Evolutionary conservation across 768 basidiomycete genomes (phyloP).

Genomic region (Naganishia vishniacii): DNA sequence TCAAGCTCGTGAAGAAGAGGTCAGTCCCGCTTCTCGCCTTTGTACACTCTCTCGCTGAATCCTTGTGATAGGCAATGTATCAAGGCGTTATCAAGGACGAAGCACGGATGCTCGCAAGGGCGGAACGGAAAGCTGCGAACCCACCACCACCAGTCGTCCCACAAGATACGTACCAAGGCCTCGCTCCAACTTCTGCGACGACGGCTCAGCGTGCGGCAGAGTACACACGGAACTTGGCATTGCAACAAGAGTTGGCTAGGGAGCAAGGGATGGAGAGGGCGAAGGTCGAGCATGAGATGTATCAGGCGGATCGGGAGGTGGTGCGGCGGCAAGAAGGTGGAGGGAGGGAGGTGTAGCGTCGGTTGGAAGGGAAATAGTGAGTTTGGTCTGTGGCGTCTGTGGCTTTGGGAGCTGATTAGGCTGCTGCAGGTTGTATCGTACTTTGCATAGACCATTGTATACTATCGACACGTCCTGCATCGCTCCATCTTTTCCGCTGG

Average conservation of each 20-base stretch:
- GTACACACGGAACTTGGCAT: slow-evolving; percentile 38
- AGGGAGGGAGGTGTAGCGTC: too few species aligned
- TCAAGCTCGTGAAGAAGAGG: slow-evolving; percentile 76
- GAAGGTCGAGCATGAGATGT: slow-evolving; percentile 3
- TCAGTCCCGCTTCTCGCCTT: slow-evolving; percentile 43
- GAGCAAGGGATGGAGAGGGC: slow-evolving; percentile 34
- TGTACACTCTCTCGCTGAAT: background rate
- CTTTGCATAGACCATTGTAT: background rate
- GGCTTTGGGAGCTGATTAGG: background rate
- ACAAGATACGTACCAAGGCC: slow-evolving; percentile 33
- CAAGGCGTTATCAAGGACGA: slow-evolving; percentile 84
- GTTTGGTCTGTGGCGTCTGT: background rate
- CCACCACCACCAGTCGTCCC: slow-evolving; percentile 32
- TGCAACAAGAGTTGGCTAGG: slow-evolving; percentile 34
- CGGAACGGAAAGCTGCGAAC: slow-evolving; percentile 16
- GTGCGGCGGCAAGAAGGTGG: background rate
- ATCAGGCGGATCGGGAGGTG: slow-evolving; percentile 8
- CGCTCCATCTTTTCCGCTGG: background rate
- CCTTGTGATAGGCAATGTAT: slow-evolving; percentile 68
- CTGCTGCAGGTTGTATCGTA: background rate
- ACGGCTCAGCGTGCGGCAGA: slow-evolving; percentile 36
- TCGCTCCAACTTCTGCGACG: slow-evolving; percentile 35
- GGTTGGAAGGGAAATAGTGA: background rate
- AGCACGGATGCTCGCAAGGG: slow-evolving; percentile 62
- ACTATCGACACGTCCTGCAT: background rate